Evolutionary conservation across 2,329 filamentous ascomycete genomes (phyloP).

Genomic region (Daldinia sp.): DNA sequence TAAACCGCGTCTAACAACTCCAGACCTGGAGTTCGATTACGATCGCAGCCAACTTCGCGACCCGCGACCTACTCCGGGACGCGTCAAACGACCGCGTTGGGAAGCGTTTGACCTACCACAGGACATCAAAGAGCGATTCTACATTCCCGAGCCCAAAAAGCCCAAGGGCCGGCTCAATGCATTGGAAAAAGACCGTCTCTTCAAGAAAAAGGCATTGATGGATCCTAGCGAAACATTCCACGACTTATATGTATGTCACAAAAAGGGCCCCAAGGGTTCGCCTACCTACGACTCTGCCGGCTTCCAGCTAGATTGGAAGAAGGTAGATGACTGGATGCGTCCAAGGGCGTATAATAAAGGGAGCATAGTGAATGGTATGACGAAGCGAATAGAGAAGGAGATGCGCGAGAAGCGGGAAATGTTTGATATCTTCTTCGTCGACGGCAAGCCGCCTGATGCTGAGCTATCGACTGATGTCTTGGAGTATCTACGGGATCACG

Average conservation of each 20-base stretch:
- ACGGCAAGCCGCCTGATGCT: not conserved
- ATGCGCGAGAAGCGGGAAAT: constrained; percentile 13
- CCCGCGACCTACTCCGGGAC: constrained; percentile 39
- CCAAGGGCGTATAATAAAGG: constrained; percentile 20
- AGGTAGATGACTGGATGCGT: constrained; percentile 26
- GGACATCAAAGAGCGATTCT: constrained; percentile 30
- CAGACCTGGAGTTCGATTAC: constrained; percentile 42
- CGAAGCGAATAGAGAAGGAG: not conserved
- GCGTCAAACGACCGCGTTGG: constrained; percentile 31
- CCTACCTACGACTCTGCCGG: constrained; percentile 35
- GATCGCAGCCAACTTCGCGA: constrained; percentile 40
- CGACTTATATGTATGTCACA: constrained; percentile 25
- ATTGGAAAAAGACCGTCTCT: constrained; percentile 11
- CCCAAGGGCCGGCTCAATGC: constrained; percentile 34
- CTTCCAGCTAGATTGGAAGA: constrained; percentile 33
- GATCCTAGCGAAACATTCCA: constrained; percentile 30
- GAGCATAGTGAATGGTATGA: constrained; percentile 8
- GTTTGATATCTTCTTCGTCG: constrained; percentile 28
- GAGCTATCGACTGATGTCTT: not conserved
- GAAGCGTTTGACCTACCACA: constrained; percentile 1
- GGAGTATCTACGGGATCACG: constrained; percentile 34
- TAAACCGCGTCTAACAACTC: constrained; percentile 38
- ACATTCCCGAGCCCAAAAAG: constrained; percentile 18
- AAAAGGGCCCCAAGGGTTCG: constrained; percentile 26
- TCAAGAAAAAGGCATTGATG: not conserved